Conservation (phyloP, 2,329 filamentous ascomycete species). For the Botrytis elliptica region DNA sequence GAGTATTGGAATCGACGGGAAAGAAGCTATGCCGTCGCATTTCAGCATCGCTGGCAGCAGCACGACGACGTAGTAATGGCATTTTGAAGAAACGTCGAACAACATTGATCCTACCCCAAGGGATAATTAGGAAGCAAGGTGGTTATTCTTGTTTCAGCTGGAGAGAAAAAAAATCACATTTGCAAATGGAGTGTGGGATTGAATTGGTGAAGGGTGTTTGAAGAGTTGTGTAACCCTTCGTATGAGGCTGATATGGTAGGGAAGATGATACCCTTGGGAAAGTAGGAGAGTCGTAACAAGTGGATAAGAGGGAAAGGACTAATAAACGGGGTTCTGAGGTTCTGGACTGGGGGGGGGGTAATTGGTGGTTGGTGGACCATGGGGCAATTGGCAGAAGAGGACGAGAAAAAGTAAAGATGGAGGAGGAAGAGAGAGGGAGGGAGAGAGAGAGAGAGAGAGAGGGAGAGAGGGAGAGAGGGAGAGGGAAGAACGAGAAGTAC, state of each 20-base stretch:
- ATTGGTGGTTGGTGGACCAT: not conserved
- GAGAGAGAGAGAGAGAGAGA: no score
- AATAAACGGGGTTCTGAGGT: not conserved
- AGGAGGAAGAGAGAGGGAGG: not conserved
- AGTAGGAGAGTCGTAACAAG: not conserved
- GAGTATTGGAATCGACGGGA: slow-evolving; percentile 26
- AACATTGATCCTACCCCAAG: slow-evolving; percentile 20
- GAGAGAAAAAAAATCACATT: slow-evolving; percentile 5
- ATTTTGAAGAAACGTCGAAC: slow-evolving; percentile 26
- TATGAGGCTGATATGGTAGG: slow-evolving; percentile 20
- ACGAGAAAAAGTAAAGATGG: not conserved
- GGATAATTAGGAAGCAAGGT: not conserved
- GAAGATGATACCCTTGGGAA: slow-evolving; percentile 20
- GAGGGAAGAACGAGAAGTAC: not conserved
- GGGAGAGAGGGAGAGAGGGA: no score
- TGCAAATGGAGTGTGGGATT: slow-evolving; percentile 1
- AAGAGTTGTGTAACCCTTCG: slow-evolving; percentile 16
- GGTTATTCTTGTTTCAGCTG: not conserved
- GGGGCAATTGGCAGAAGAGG: not conserved
- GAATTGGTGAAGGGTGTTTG: slow-evolving; percentile 6
- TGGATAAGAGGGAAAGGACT: slow-evolving; percentile 16
- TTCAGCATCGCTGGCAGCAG: slow-evolving; percentile 34
- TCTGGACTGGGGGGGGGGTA: not conserved
- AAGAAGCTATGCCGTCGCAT: slow-evolving; percentile 39
- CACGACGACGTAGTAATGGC: slow-evolving; percentile 38